Percentiles rank a stretch among this genome's conserved stretches.
These are phyloP conservation scores for Talaromyces sp. DNA, from an alignment of 2,329 filamentous ascomycete genomes.

Conservation along the genomic window DNA sequence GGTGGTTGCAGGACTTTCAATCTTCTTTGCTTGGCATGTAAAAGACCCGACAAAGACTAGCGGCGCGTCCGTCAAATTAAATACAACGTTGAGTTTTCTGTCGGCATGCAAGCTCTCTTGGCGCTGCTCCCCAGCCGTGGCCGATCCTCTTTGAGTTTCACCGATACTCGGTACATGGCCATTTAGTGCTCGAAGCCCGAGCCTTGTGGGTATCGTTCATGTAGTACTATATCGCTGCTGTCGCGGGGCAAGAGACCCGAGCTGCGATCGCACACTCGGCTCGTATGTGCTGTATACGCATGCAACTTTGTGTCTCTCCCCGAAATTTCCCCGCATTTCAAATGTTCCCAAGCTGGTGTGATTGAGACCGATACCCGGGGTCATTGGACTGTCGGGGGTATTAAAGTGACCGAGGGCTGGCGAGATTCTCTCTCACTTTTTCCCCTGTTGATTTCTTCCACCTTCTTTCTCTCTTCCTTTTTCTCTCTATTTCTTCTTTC, in stretches of 20 bases:
- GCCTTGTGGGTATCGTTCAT: background rate
- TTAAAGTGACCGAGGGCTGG: background rate
- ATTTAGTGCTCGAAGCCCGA: background rate
- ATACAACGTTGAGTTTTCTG: background rate
- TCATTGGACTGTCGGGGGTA: background rate
- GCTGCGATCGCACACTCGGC: too few relatives aligned
- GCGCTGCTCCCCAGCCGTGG: slow-evolving; percentile 18
- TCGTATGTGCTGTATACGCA: background rate
- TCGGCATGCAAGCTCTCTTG: slow-evolving; percentile 26
- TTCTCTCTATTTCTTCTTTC: background rate
- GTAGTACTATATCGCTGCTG: background rate
- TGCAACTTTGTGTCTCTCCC: background rate
- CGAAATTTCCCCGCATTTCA: background rate
- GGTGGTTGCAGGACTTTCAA: background rate
- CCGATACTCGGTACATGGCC: slow-evolving; percentile 12
- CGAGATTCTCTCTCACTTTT: background rate
- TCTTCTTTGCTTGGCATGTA: background rate
- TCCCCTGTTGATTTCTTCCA: background rate
- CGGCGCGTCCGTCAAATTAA: background rate
- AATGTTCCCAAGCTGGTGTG: background rate
- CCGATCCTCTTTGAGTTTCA: slow-evolving; percentile 8
- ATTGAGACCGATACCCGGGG: background rate
- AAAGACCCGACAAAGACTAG: background rate
- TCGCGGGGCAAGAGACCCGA: background rate
- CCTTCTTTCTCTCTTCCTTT: background rate